Base-by-base conservation (phyloP, 352 stramenopile genomes). In the Phytophthora agathidicida region DNA sequence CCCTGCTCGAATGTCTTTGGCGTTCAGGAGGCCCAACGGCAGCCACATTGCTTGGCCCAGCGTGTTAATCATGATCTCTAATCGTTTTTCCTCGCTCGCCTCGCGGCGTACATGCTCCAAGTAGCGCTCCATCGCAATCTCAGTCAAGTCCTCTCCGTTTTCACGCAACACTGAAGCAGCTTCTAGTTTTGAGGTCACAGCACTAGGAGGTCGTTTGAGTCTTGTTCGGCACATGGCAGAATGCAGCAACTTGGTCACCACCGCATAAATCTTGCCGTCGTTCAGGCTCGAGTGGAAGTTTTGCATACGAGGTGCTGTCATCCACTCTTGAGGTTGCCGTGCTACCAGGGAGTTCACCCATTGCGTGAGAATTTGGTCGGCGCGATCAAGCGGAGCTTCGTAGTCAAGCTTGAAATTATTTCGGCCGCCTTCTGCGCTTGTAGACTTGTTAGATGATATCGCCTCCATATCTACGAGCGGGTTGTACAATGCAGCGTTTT, bases 121-220 rank as follows among this genome's bases (percentile, higher is more conserved):
- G 49, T 90, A 93, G n/a, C 81, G 64, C 49, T 89, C 83, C 70
- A 88, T 84, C 3, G 70, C 73, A 46, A 91, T 88, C 47, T 91
- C 83, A 0, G 81, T 93, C 10, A 93, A 62, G n/a, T 90, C 81
- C 14, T 91, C 76, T 16, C 83, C 81, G 55, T 91, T 93, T 41
- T 93, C 83, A 14, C 83, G 81, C 45, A 90, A 48, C 23, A 90
- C 69, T 0, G 81, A 88, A 26, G 77, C 69, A 0, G 66, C 65
- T 58, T 89, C 79, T 28, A 88, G 65, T 47, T 82, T 86, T 20
- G 73, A 81, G 5, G 49, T 41, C 0, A 56, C 55, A 7, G 41
- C 37, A 26, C 51, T 48, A 16, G 65, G 16, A 27, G 67, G 67
- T n/a, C 73, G 58, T 55, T 62, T 77, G 4, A 74, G 53, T 1